phyloP scores from a whole-genome alignment of 495 filamentous ascomycete species.

The Aspergillus sparsus region DNA sequence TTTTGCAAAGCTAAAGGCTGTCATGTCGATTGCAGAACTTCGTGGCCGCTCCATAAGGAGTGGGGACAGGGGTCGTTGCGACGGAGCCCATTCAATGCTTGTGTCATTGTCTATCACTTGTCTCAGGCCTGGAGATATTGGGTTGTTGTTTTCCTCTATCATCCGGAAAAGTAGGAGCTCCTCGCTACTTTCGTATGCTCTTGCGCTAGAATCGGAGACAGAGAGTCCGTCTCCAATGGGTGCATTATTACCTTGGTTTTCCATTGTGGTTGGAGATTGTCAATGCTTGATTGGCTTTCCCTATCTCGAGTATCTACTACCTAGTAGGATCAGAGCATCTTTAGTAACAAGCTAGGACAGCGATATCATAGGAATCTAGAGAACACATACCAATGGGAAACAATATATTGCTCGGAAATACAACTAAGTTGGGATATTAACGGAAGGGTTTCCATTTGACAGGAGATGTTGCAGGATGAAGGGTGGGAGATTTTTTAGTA shows the following conservation, averaged over 20 bases:
- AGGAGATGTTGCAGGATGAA: too few relatives aligned
- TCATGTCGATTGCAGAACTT: slow-evolving; percentile 36
- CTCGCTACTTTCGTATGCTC: slow-evolving; percentile 21
- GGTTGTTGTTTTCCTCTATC: slow-evolving; percentile 17
- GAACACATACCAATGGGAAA: too few relatives aligned
- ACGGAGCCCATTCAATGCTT: background rate
- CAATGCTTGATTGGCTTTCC: background rate
- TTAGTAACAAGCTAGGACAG: too few relatives aligned
- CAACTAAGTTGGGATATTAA: too few relatives aligned
- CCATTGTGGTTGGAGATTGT: background rate
- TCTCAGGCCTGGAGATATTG: slow-evolving; percentile 20
- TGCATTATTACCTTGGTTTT: background rate
- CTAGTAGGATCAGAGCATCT: too few relatives aligned
- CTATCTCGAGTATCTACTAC: too few relatives aligned
- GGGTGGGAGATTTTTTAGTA: too few relatives aligned
- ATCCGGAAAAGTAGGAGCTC: slow-evolving; percentile 28
- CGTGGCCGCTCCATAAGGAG: slow-evolving; percentile 36
- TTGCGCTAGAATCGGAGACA: background rate
- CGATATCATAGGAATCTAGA: too few relatives aligned
- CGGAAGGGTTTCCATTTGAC: too few relatives aligned
- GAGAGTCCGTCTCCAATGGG: background rate
- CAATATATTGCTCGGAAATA: too few relatives aligned
- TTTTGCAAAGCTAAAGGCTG: slow-evolving; percentile 38
- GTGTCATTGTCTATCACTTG: slow-evolving; percentile 14
- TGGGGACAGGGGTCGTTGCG: slow-evolving; percentile 19